Percentiles rank a stretch among this genome's conserved stretches.
phyloP scores from a whole-genome alignment of 257 asterid genomes.

The Nicotiana tomentosiformis region DNA sequence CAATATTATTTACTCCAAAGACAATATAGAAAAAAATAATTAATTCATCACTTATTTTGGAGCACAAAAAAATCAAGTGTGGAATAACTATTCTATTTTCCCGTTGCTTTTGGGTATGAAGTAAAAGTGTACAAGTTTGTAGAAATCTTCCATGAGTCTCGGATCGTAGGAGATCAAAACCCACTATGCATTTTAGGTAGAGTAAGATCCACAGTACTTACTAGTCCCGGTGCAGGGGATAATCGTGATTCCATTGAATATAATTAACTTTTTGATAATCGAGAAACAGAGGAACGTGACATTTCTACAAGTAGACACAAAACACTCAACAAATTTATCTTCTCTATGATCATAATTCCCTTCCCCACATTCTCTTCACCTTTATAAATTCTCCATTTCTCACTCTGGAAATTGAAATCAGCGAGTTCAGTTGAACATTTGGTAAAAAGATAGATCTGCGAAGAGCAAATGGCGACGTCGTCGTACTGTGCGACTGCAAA shows the following conservation, averaged over 20 bases:
- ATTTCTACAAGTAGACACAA: background rate
- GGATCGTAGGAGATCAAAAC: background rate
- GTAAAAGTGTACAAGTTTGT: background rate
- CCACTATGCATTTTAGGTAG: background rate
- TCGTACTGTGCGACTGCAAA: constrained; percentile 24
- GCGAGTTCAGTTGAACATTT: no score
- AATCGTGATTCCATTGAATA: background rate
- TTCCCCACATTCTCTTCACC: background rate
- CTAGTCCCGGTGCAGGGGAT: background rate
- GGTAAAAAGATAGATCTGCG: background rate
- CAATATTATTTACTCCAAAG: no score
- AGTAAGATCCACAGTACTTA: background rate
- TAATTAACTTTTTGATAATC: background rate
- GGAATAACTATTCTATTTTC: no score
- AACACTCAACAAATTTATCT: background rate
- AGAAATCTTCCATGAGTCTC: background rate
- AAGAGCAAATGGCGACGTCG: constrained; percentile 46
- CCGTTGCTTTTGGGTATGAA: background rate
- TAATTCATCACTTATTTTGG: no score
- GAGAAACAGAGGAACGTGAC: background rate
- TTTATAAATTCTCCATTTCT: background rate
- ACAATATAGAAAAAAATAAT: no score
- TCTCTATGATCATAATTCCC: background rate
- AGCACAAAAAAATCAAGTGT: no score
- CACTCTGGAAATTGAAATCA: background rate